Percentiles rank a stretch among this genome's conserved stretches.
phyloP scores from a whole-genome alignment of 2,329 filamentous ascomycete genomes.

The Rhinocladiella similis region DNA sequence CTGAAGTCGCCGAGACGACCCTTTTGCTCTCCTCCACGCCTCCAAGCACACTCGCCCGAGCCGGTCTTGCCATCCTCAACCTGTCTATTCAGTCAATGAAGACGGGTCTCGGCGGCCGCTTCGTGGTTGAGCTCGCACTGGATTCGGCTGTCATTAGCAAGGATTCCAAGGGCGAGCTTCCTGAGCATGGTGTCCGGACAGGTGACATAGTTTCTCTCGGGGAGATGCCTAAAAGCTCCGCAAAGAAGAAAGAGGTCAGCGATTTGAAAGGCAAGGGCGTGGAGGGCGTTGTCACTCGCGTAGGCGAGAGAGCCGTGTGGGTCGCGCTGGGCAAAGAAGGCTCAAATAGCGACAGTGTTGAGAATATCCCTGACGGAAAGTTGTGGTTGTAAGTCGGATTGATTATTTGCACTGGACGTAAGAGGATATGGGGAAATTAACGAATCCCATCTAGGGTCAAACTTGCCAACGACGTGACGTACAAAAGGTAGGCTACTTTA shows the following conservation, averaged over 20 bases:
- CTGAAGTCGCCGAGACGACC: conserved; percentile 44
- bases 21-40: conserved; percentile 36
- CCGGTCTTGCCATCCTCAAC: conserved; percentile 43
- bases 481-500: conserved; percentile 52
- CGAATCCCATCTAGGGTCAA: conserved; percentile 54
- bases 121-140: conserved; percentile 73
- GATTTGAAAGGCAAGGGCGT: conserved; percentile 35
- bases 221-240: conserved; percentile 38
- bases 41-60: conserved; percentile 40
- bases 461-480: conserved; percentile 66
- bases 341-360: conserved; percentile 43
- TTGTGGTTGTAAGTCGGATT: conserved; percentile 60
- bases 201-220: conserved; percentile 50
- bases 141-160: conserved; percentile 66
- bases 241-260: conserved; percentile 35
- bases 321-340: conserved; percentile 44
- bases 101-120: conserved; percentile 89
- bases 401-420: neutral
- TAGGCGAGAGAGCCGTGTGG: conserved; percentile 44
- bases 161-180: conserved; percentile 34
- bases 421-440: conserved; percentile 32
- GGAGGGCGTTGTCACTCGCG: conserved; percentile 49
- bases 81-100: conserved; percentile 67
- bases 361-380: conserved; percentile 56
- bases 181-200: conserved; percentile 48